These are phyloP conservation scores for Kuraishia hungarica DNA, from an alignment of 805 yeast species.

Conservation along the genomic window DNA sequence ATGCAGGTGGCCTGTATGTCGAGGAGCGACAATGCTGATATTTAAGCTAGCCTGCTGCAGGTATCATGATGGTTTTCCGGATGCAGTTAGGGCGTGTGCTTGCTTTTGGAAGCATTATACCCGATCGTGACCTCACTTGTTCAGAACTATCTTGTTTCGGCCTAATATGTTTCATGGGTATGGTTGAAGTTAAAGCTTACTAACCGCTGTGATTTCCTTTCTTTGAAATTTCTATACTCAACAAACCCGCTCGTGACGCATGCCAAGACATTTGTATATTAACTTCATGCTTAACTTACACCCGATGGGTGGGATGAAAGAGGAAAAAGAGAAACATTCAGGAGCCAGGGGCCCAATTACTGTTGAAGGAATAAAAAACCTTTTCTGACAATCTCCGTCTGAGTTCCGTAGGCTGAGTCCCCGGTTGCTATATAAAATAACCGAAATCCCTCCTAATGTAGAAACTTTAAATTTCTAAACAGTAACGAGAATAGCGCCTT, in stretches of 20 bases:
- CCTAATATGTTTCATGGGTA: too few species aligned
- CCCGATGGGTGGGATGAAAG: neutral
- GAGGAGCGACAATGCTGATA: neutral
- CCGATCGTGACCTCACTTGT: neutral
- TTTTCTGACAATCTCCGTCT: neutral
- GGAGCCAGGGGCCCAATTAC: neutral
- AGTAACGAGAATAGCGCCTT: neutral
- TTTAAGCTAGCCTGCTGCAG: too few species aligned
- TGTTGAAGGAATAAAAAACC: neutral
- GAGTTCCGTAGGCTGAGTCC: neutral
- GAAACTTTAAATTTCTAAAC: neutral
- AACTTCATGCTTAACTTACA: neutral
- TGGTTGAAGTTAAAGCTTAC: too few species aligned
- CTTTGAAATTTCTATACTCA: too few species aligned
- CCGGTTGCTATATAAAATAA: neutral
- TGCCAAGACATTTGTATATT: neutral
- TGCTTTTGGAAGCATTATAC: neutral
- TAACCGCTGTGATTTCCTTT: neutral
- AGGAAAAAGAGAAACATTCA: neutral
- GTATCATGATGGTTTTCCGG: neutral
- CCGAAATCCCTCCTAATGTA: neutral
- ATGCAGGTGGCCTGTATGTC: neutral
- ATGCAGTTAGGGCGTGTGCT: neutral
- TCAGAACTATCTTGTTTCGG: too few species aligned
- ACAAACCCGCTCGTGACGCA: neutral